Percentiles rank a stretch among this genome's conserved stretches.
These are phyloP conservation scores for Hypoxylon sp. DNA, from an alignment of 2,329 filamentous ascomycete genomes.

Conservation along the genomic window DNA sequence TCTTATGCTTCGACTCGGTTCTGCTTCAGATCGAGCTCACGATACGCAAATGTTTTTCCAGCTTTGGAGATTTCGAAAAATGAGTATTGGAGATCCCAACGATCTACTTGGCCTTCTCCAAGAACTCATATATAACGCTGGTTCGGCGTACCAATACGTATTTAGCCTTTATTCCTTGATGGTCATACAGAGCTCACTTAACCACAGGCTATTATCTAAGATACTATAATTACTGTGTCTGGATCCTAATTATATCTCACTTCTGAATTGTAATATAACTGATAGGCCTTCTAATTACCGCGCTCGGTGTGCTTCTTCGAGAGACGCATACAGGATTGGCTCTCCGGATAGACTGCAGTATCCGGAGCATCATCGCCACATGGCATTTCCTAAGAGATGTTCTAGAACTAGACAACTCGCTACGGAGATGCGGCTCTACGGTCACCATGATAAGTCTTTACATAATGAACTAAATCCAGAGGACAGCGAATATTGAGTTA, in stretches of 20 bases:
- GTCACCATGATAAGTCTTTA: not conserved
- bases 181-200: constrained; percentile 24
- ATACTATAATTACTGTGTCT: constrained; percentile 21
- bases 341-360: not conserved
- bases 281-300: constrained; percentile 12
- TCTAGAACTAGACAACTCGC: constrained; percentile 9
- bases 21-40: not conserved
- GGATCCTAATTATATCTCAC: constrained; percentile 20
- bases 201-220: constrained; percentile 37
- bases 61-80: not conserved
- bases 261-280: constrained; percentile 13
- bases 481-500: not conserved
- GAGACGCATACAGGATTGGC: not conserved
- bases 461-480: too few relatives aligned
- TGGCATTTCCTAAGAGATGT: not conserved
- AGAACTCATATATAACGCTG: constrained; percentile 9
- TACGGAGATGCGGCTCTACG: not conserved
- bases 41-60: not conserved
- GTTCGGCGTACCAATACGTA: constrained; percentile 10
- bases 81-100: not conserved
- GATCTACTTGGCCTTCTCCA: constrained; percentile 9
- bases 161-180: constrained; percentile 34
- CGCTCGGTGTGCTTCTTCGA: not conserved
- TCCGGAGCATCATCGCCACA: constrained; percentile 1
- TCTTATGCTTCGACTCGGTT: constrained; percentile 1